Evolutionary conservation across 768 basidiomycete genomes (phyloP), one percentile per base, ranked within the genome.

Genomic region (Suillus tomentosus): DNA sequence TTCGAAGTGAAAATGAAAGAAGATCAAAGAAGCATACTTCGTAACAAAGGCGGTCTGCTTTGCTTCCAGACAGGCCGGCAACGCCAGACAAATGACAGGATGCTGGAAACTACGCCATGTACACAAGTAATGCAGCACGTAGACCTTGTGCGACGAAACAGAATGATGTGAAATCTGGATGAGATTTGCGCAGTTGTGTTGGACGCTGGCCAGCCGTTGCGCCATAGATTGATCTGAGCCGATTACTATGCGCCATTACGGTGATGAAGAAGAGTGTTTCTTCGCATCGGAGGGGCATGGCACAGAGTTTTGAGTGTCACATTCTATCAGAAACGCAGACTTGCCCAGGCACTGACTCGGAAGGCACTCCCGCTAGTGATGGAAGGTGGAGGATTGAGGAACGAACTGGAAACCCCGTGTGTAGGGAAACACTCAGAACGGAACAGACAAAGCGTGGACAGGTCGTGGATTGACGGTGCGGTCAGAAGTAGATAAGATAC

Each of bases 21-120:
- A 57, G 57, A 58, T 58, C 57, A 31, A 37, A 43, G 57, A 58
- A 58, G 57, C 40, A 58, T 58, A 43, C 57, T 58, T 42, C 27
- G 53, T 19, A 54, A 34, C 24, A 57, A 57, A 17, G 24, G 39
- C 24, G 10, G 56, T 22, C 37, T 57, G 56, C 56, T 39, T 57
- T 40, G 56, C 40, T 58, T 58, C 10, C 40, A 42, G 27, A 43
- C 57, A 43, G 40, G 57, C 57, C 11, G 27, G 22, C 27, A 40
- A 58, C 27, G 27, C 24, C 42, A 58, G 39, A 58, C 57, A 58
- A 31, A 42, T 3, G 57, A 17, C 40, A 42, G 57, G 57, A 58
- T 11, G 40, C 24, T 58, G 24, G 15, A 42, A 31, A 42, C 22
- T 27, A 40, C 22, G 24, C 56, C 57, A 58, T 58, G 27, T 7